A percentile compares a stretch with the other conserved stretches of the same genome.
phyloP scores from a whole-genome alignment of 352 stramenopile genomes.

The Globisporangium spinosum region DNA sequence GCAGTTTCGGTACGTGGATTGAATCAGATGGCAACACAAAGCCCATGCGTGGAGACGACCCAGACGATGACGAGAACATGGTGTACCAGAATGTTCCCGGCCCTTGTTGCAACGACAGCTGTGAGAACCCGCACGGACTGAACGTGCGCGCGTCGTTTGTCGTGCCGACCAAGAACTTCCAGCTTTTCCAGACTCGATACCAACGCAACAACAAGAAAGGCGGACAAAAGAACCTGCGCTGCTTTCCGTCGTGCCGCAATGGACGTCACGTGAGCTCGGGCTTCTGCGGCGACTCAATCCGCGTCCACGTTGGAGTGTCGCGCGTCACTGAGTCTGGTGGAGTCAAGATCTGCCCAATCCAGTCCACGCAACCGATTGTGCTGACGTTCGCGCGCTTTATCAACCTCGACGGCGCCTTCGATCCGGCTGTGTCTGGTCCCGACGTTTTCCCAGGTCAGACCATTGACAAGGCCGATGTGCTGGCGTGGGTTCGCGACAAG shows the following conservation, averaged over 20 bases:
- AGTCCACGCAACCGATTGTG: conserved; percentile 46
- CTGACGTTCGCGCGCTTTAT: conserved; percentile 68
- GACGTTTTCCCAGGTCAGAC: conserved; percentile 76
- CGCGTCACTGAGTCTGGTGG: conserved; percentile 70
- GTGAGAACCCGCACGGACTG: conserved; percentile 75
- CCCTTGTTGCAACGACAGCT: conserved; percentile 79
- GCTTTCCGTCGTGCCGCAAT: conserved; percentile 83
- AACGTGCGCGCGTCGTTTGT: conserved; percentile 80
- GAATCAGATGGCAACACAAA: conserved; percentile 78
- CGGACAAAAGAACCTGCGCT: conserved; percentile 86
- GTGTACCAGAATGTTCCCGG: conserved; percentile 75
- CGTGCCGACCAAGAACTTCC: conserved; percentile 70
- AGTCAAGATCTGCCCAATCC: conserved; percentile 81
- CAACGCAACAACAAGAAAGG: conserved; percentile 91
- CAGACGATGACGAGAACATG: conserved; percentile 57
- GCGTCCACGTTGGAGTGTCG: conserved; percentile 76
- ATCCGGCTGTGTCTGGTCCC: conserved; percentile 59
- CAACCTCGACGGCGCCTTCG: conserved; percentile 70
- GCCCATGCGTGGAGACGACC: conserved; percentile 68
- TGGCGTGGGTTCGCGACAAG: conserved; percentile 66
- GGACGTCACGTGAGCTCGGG: conserved; percentile 77
- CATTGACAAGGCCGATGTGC: conserved; percentile 64
- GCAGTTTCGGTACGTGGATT: conserved; percentile 79
- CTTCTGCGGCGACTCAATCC: conserved; percentile 85
- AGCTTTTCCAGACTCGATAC: conserved; percentile 78